Evolutionary conservation across 1,284 basidiomycete genomes (phyloP).

Genomic region (Rhodotorula sp.): DNA sequence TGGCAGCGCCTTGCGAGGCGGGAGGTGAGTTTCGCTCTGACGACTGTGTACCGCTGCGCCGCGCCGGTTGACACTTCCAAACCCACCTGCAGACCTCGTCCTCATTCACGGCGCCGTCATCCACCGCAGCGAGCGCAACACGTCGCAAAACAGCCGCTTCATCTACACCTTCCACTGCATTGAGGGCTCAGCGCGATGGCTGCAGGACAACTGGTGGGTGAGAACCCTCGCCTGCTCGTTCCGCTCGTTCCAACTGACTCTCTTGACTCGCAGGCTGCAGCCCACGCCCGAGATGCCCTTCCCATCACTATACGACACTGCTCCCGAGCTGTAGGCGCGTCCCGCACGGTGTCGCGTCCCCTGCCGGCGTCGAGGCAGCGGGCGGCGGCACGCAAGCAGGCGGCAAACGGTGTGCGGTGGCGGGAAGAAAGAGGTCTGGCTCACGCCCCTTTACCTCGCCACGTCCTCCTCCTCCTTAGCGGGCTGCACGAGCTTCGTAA

Average conservation of each 20-base stretch:
- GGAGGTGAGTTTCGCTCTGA: constrained; percentile 54
- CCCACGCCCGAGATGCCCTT: constrained; percentile 16
- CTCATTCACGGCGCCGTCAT: constrained; percentile 78
- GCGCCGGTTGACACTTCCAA: background rate
- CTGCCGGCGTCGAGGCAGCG: too few relatives aligned
- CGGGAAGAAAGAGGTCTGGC: too few relatives aligned
- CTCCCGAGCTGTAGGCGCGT: background rate
- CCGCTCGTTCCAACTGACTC: background rate
- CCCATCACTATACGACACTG: background rate
- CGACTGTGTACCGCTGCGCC: background rate
- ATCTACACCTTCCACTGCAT: constrained; percentile 90
- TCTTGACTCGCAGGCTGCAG: constrained; percentile 6
- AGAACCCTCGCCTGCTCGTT: too few relatives aligned
- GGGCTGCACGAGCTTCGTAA: too few relatives aligned
- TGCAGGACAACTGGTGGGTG: constrained; percentile 66
- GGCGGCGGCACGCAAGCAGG: too few relatives aligned
- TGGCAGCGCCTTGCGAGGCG: constrained; percentile 70
- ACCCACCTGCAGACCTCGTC: constrained; percentile 67
- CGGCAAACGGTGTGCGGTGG: too few relatives aligned
- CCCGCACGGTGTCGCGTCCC: too few relatives aligned
- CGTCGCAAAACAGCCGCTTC: constrained; percentile 67
- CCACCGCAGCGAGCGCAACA: constrained; percentile 74
- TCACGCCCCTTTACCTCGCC: too few relatives aligned
- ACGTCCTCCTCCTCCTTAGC: too few relatives aligned
- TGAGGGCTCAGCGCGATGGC: constrained; percentile 56